Percentiles rank a stretch among this genome's conserved stretches.
These are phyloP conservation scores for Thraustochytrium sp. DNA, from an alignment of 352 stramenopile genomes.

Conservation along the genomic window DNA sequence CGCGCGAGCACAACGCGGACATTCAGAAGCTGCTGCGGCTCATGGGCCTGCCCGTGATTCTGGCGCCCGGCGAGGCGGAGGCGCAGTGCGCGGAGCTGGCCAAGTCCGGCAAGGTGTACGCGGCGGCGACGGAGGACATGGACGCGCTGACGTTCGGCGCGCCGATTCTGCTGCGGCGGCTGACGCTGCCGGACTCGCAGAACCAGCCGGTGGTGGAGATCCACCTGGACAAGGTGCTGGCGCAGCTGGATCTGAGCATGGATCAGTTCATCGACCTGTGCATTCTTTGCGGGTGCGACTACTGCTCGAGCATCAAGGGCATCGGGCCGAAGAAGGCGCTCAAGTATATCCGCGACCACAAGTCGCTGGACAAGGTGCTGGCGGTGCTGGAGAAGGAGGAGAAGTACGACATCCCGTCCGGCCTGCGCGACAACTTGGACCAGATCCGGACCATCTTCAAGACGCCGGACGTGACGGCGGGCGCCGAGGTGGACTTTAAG, in stretches of 20 bases:
- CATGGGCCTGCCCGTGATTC: constrained; percentile 92
- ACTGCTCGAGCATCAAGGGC: constrained; percentile 88
- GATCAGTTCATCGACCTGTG: constrained; percentile 97
- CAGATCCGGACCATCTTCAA: constrained; percentile 86
- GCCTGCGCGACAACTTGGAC: constrained; percentile 14
- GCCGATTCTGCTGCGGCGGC: constrained; percentile 83
- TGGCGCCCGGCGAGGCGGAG: constrained; percentile 94
- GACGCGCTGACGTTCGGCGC: constrained; percentile 95
- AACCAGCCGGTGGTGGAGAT: constrained; percentile 84
- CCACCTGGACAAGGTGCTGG: constrained; percentile 68
- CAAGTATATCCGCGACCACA: constrained; percentile 91
- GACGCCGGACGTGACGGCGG: constrained; percentile 62
- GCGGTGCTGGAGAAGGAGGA: constrained; percentile 72
- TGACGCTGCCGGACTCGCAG: constrained; percentile 70
- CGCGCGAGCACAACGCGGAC: constrained; percentile 82
- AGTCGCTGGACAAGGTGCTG: constrained; percentile 88
- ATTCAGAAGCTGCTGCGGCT: constrained; percentile 81
- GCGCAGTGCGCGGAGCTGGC: constrained; percentile 90
- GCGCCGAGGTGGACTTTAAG: constrained; percentile 74
- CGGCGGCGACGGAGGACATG: constrained; percentile 97
- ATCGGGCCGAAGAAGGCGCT: constrained; percentile 96
- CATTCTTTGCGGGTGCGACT: constrained; percentile 97
- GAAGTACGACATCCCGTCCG: constrained; percentile 46
- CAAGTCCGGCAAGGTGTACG: constrained; percentile 85
- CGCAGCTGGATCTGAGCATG: constrained; percentile 80